phyloP scores from a whole-genome alignment of 1,139 yeast genomes.

The Sugiyamaella paludigena region DNA sequence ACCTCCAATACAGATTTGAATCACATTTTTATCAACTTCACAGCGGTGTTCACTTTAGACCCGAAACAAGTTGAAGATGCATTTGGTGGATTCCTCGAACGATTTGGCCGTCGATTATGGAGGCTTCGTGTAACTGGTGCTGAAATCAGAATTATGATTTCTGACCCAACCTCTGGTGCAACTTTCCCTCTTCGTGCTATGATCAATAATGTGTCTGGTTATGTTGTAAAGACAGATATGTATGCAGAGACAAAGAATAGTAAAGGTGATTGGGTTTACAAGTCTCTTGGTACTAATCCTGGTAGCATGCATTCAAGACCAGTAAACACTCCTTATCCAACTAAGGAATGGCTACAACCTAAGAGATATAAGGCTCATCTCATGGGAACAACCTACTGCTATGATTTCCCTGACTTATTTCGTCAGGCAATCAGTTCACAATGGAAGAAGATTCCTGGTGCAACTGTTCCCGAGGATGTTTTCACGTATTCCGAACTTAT shows the following conservation, averaged over 20 bases:
- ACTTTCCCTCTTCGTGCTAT: slow-evolving; percentile 96
- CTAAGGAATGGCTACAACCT: slow-evolving; percentile 96
- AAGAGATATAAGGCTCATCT: slow-evolving; percentile 97
- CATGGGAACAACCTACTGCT: slow-evolving; percentile 97
- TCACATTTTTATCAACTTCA: slow-evolving; percentile 93
- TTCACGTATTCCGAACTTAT: slow-evolving; percentile 81
- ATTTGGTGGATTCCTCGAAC: slow-evolving; percentile 93
- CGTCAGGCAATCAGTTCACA: slow-evolving; percentile 83
- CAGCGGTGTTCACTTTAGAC: slow-evolving; percentile 88
- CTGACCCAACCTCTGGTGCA: slow-evolving; percentile 80
- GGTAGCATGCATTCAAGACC: slow-evolving; percentile 98
- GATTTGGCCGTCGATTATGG: slow-evolving; percentile 97
- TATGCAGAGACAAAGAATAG: slow-evolving; percentile 91
- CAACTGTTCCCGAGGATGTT: slow-evolving; percentile 71
- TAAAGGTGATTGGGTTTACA: slow-evolving; percentile 95
- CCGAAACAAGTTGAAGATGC: slow-evolving; percentile 98
- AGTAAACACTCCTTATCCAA: slow-evolving; percentile 93
- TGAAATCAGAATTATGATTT: slow-evolving; percentile 92
- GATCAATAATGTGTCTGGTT: slow-evolving; percentile 94
- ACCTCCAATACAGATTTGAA: slow-evolving; percentile 93
- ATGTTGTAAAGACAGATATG: slow-evolving; percentile 91
- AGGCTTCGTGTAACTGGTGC: slow-evolving; percentile 96
- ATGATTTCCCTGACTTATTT: slow-evolving; percentile 98
- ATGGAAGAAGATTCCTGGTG: slow-evolving; percentile 62
- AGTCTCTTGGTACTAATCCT: slow-evolving; percentile 78